A percentile compares a stretch with the other conserved stretches of the same genome.
phyloP scores from a whole-genome alignment of 306 rosid species.

The Prunus mira region DNA sequence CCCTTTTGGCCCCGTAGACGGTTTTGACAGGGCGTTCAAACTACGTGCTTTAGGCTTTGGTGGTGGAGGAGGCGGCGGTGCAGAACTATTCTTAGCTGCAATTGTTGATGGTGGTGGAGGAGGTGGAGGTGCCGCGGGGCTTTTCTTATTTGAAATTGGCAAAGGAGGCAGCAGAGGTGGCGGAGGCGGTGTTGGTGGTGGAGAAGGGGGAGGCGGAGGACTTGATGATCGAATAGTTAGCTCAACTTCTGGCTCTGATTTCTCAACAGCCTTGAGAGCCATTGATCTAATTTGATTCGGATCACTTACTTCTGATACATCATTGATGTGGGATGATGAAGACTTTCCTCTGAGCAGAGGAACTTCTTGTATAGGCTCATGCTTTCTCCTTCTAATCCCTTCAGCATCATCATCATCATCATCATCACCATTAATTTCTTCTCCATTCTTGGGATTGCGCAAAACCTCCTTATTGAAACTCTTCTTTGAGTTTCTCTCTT shows the following conservation, averaged over 20 bases:
- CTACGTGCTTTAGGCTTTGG: constrained; percentile 37
- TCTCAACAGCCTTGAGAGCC: constrained; percentile 21
- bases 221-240: constrained; percentile 17
- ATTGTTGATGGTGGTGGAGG: background rate
- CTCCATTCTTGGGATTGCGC: background rate
- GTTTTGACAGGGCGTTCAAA: constrained; percentile 48
- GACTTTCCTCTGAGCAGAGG: constrained; percentile 83
- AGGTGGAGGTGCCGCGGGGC: constrained; percentile 22
- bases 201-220: constrained; percentile 22
- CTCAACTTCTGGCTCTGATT: constrained; percentile 21
- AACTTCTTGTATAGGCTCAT: constrained; percentile 43
- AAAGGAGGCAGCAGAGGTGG: constrained; percentile 10
- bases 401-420: constrained; percentile 10
- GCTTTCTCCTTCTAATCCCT: constrained; percentile 19
- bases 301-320: constrained; percentile 31
- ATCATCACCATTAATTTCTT: constrained; percentile 1
- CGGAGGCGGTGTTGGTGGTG: constrained; percentile 25
- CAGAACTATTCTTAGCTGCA: constrained; percentile 18
- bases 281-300: constrained; percentile 8
- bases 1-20: constrained; percentile 39
- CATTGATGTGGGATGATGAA: constrained; percentile 56
- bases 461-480: constrained; percentile 33
- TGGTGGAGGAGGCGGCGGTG: constrained; percentile 36
- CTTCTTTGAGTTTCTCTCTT: constrained; percentile 34
- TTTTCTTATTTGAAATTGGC: constrained; percentile 7